phyloP scores from a whole-genome alignment of 371 early-diverging fungal genomes.

The Sporodiniella umbellata region DNA sequence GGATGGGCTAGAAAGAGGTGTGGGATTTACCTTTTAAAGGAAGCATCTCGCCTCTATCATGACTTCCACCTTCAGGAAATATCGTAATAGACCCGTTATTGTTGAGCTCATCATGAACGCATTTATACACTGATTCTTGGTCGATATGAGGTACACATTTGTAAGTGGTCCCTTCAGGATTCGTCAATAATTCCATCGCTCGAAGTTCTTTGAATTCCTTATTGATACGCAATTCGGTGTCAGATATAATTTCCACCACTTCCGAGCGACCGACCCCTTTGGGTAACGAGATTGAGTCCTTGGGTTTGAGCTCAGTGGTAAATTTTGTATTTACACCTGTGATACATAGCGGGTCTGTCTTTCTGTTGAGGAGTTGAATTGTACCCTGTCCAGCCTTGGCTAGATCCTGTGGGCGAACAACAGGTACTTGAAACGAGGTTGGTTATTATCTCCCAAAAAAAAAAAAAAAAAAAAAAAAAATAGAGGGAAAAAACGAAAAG shows the following conservation, averaged over 20 bases:
- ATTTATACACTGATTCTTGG: constrained; percentile 76
- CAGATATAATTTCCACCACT: constrained; percentile 74
- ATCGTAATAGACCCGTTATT: constrained; percentile 86
- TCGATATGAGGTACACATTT: constrained; percentile 83
- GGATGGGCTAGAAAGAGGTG: background rate
- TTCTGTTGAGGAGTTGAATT: constrained; percentile 60
- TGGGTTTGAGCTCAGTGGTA: constrained; percentile 58
- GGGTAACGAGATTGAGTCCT: constrained; percentile 59
- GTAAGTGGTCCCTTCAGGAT: constrained; percentile 55
- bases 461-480: too few relatives aligned
- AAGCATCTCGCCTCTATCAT: constrained; percentile 91
- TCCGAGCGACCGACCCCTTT: constrained; percentile 57
- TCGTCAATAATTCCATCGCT: constrained; percentile 58
- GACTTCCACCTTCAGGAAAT: constrained; percentile 96
- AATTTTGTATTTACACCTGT: constrained; percentile 70
- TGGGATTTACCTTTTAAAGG: constrained; percentile 78
- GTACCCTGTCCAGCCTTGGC: constrained; percentile 66
- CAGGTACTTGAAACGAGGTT: constrained; percentile 60
- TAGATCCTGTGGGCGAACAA: constrained; percentile 86
- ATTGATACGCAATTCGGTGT: constrained; percentile 69
- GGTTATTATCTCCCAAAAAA: background rate
- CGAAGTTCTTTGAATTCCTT: constrained; percentile 65
- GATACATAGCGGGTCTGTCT: constrained; percentile 61
- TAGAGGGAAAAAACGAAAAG: too few relatives aligned
- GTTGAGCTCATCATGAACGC: constrained; percentile 75